Conservation (phyloP, 352 stramenopile species). For the Globisporangium cederbergense region DNA sequence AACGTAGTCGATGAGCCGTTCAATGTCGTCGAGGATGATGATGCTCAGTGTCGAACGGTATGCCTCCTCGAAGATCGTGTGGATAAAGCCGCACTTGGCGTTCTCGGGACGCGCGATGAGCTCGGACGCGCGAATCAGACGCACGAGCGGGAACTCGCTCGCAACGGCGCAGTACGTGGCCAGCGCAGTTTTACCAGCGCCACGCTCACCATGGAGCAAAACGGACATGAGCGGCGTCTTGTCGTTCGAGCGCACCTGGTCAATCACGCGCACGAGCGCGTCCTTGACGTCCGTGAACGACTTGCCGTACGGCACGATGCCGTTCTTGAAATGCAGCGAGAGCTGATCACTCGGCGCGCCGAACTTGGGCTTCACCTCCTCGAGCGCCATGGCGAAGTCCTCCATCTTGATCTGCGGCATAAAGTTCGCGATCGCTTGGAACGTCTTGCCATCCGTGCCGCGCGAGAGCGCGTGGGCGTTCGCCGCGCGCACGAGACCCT, state of each 20-base stretch:
- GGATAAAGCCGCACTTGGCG: conserved; percentile 93
- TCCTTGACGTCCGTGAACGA: conserved; percentile 93
- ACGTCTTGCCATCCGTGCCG: conserved; percentile 80
- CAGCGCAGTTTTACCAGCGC: conserved; percentile 96
- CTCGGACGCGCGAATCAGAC: conserved; percentile 96
- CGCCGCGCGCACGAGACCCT: conserved; percentile 96
- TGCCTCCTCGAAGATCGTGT: conserved; percentile 96
- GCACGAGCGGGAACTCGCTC: conserved; percentile 97
- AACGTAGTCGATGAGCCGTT: conserved; percentile 98
- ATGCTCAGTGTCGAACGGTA: conserved; percentile 98
- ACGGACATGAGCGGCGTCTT: conserved; percentile 97
- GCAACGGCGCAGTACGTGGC: conserved; percentile 95
- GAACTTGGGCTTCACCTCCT: conserved; percentile 98
- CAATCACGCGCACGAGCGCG: conserved; percentile 91
- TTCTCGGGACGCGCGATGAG: conserved; percentile 95
- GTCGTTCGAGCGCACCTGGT: conserved; percentile 93
- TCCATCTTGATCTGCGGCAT: conserved; percentile 78
- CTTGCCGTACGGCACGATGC: conserved; percentile 94
- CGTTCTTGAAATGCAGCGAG: conserved; percentile 94
- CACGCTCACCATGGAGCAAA: conserved; percentile 93
- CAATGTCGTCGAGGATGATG: conserved; percentile 99
- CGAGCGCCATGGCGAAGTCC: conserved; percentile 95
- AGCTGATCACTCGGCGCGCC: conserved; percentile 93
- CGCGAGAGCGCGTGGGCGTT: conserved; percentile 82
- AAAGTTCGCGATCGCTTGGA: conserved; percentile 78